Evolutionary conservation across 345 rosid genomes (phyloP), one percentile per base, ranked within the genome.

Genomic region (Durio zibethinus): DNA sequence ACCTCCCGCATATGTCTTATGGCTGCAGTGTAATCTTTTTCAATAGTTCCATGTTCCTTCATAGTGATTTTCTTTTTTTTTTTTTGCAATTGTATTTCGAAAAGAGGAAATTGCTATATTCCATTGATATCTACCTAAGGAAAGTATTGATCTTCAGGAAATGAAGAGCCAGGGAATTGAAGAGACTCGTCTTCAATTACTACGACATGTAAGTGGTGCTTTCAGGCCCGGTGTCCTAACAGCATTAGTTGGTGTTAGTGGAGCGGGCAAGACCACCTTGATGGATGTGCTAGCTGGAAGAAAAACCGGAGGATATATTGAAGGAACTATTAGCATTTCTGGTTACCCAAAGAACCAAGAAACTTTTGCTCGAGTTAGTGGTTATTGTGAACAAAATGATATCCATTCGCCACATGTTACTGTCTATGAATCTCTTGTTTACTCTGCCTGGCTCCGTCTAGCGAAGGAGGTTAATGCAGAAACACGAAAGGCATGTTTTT

Each of bases 211-310:
- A 50, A 89, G 94, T 45, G 97, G 98, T 76, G 89, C 92, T 80
- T 93, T 93, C 72, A 89, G 90, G 76, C 98, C 97, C 1, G 98
- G 98, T 18, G 79, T 87, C 21, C 78, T 93, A 77, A 91, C 97
- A 75, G 93, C 97, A 25, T 79, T 91, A 20, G 89, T 93, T 66
- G 98, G 98, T 2, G 91, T 91, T 0, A 91, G 94, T 68, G 98
- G 98, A 31, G 98, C 98, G 8, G 98, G 98, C 15, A 93, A 91
- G 83, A 93, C 98, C 35, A 93, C 98, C 1, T 83, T 93, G 75
- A 90, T 93, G 89, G 98, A 93, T 76, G 97, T 93, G 16, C 78
- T 89, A 62, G 87, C 91, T 7, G 91, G 91, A 47, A 88, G 98
- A 73, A 93, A 93, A 81, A 93, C 91, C 0, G 87, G 90, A 14